Base-by-base conservation (phyloP, 495 filamentous ascomycete genomes). In the Penicillium canescens region DNA sequence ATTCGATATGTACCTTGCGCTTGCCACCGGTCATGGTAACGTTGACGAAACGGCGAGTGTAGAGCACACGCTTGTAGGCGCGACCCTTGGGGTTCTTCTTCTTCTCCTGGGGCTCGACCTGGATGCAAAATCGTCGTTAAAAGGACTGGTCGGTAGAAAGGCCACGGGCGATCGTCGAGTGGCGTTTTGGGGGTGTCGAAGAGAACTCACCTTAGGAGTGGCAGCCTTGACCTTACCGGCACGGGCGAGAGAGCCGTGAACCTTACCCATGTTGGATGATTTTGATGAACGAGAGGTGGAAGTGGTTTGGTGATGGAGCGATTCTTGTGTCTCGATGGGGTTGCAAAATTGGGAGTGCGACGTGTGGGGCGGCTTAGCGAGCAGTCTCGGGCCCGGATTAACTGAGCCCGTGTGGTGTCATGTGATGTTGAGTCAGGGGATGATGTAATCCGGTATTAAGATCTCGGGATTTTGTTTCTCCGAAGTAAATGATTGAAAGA, bases 41-140 rank as follows among this genome's bases (percentile, higher is more conserved):
- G 82, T 98, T 99, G 61, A 99, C 95, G 84, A 99, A 99, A 63
- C 94, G 92, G 73, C 94, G 89, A 63, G 92, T 98, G 83, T 99
- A 98, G 61, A 81, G 83, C 66, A 96, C 86, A 67, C 94, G 86
- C 91, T 98, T 99, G 87, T 93, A 93, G 62, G 94, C 94, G 65
- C 94, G 91, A 72, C 94, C 94, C 86, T 99, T 98, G 73, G 94
- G 94, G 62, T 81, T 65, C 75, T 78, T 78, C 59, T 67, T 63
- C 73, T 78, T 73, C 73, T 76, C 68, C 57, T 72, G 70, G 60
- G 67, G 58, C 57, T 72, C 71, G 65, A 74, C 68, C 69, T 75
- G 57, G 65, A 61, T 55, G 41, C 54, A 44, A 43, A 54, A 62
- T 50, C 5, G 36, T 43, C 47, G 64, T 67, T 65, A 67, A 60